A percentile compares a stretch with the other conserved stretches of the same genome.
Evolutionary conservation across 768 basidiomycete genomes (phyloP).

Genomic region (Arthromyces matolae): DNA sequence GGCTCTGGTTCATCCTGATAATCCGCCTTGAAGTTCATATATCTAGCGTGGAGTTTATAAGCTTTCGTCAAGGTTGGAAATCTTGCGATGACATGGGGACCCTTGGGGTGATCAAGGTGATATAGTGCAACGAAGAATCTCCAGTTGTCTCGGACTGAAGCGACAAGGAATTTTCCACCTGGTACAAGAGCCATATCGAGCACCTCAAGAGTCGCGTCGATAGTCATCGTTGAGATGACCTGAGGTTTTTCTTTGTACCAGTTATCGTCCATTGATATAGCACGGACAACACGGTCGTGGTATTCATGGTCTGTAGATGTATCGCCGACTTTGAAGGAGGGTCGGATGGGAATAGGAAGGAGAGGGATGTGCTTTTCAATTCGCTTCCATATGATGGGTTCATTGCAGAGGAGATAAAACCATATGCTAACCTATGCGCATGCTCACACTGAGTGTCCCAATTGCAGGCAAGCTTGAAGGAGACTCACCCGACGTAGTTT

Average conservation of each 20-base stretch:
- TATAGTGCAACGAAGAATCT: conserved; percentile 53
- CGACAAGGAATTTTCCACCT: conserved; percentile 65
- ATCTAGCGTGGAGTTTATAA: conserved; percentile 57
- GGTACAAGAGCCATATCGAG: conserved; percentile 57
- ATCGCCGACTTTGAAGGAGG: conserved; percentile 43
- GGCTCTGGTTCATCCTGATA: too few species aligned
- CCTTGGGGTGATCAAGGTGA: conserved; percentile 51
- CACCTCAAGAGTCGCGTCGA: conserved; percentile 34
- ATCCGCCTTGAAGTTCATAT: conserved; percentile 42
- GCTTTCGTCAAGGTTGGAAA: conserved; percentile 47
- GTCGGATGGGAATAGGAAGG: conserved; percentile 62
- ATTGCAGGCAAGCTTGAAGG: background rate
- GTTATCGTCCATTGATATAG: conserved; percentile 56
- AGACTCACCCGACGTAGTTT: conserved; percentile 39
- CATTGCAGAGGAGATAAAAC: conserved; percentile 61
- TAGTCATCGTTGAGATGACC: conserved; percentile 22
- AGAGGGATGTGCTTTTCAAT: conserved; percentile 50
- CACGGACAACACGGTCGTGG: conserved; percentile 59
- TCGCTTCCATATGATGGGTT: conserved; percentile 67
- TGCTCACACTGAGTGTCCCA: background rate
- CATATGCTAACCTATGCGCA: conserved; percentile 48
- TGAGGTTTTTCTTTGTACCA: conserved; percentile 45
- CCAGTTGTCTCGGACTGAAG: conserved; percentile 50
- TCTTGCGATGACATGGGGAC: conserved; percentile 44
- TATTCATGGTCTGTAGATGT: conserved; percentile 38